Base-by-base conservation (phyloP, 352 stramenopile genomes). In the Globisporangium parvum region DNA sequence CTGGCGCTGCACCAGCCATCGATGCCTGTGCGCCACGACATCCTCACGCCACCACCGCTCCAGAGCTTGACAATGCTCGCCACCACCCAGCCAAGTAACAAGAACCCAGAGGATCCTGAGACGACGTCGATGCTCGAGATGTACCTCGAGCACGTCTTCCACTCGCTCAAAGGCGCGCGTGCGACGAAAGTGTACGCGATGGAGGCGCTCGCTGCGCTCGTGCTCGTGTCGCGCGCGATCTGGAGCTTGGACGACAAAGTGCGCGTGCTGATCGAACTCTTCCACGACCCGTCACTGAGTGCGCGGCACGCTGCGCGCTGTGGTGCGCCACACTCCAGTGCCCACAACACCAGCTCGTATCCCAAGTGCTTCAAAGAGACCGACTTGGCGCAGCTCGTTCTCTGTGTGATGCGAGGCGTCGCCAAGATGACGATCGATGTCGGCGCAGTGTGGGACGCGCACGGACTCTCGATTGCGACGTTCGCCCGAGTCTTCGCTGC, bases 171-270 rank as follows among this genome's bases (percentile, higher is more conserved):
- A 8, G 56, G 60, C 11, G 49, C 57, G 6, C 59, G 28, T 20
- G 21, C 26, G 2, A 53, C 2, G 14, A 69, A 68, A 3, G 14
- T 90, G 18, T 88, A 77, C 26, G 79, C 69, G 11, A 63, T 85
- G 40, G 77, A 88, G 47, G 86, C 88, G 33, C 66, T 90, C 31
- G 75, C 77, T 6, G 69, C 71, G 1, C 69, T 88, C 47, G 70
- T 83, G 0, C 52, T 90, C 0, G 62, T 72, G 15, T 90, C 79
- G 6, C 71, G 71, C 40, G 77, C 77, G 55, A 87, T 90, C 42
- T 90, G 79, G 79, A 60, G 63, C 11, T 54, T 73, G 2, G 65
- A 85, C 10, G 68, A 90, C 23, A 90, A 90, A 52, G 46, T 76
- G 42, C 56, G 57, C 41, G 49, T 88, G 52, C 51, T 90, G 17